Conservation (phyloP, 1,284 basidiomycete genomes). For the Puccinia coronata region DNA sequence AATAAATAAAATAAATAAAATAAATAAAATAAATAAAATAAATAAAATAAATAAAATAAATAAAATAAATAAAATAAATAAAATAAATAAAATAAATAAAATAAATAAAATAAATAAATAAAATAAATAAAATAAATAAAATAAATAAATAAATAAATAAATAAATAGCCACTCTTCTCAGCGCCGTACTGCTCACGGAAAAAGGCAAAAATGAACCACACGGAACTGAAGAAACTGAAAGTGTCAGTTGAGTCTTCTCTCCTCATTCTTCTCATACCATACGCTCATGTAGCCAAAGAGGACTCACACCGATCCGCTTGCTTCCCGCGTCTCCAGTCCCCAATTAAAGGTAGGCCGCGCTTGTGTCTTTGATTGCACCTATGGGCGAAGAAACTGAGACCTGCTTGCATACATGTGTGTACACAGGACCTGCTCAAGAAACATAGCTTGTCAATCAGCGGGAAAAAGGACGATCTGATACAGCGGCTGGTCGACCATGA, state of each 20-base stretch:
- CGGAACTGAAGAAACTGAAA: constrained; percentile 44
- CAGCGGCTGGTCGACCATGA: constrained; percentile 39
- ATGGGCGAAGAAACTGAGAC: not conserved
- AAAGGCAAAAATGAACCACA: not conserved
- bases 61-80: not conserved
- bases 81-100: not conserved
- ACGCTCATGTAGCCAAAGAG: not conserved
- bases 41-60: not conserved
- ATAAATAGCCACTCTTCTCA: too few relatives aligned
- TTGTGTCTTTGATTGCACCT: not conserved
- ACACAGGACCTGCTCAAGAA: constrained; percentile 52
- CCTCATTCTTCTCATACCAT: not conserved
- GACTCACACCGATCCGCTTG: not conserved
- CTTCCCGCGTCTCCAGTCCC: not conserved
- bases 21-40: not conserved
- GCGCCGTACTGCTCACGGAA: not conserved
- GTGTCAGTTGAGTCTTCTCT: constrained; percentile 23
- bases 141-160: too few relatives aligned
- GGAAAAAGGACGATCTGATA: constrained; percentile 54
- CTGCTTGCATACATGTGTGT: not conserved
- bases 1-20: not conserved
- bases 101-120: not conserved
- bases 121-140: too few relatives aligned
- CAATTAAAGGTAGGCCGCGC: constrained; percentile 15
- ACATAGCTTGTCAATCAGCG: constrained; percentile 48